These are phyloP conservation scores for Blechomonas ayalai DNA, from an alignment of 208 protist genomes.

Conservation along the genomic window DNA sequence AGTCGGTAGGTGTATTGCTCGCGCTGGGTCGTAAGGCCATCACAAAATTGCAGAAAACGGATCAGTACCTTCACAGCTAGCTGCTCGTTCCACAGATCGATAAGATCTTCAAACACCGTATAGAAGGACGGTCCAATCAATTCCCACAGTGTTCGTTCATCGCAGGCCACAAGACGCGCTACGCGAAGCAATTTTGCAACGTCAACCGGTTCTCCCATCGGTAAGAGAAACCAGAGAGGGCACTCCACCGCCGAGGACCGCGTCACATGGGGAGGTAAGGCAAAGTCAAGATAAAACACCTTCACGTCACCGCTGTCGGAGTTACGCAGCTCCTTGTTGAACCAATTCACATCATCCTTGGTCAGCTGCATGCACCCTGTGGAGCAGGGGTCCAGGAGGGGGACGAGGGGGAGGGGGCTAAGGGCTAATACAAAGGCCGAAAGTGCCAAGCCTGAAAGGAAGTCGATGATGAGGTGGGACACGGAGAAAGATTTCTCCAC, in stretches of 20 bases:
- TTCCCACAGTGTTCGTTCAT: constrained; percentile 75
- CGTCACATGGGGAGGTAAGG: no score
- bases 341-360: constrained; percentile 20
- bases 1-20: constrained; percentile 1
- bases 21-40: constrained; percentile 1
- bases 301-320: constrained; percentile 54
- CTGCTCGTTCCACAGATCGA: constrained; percentile 82
- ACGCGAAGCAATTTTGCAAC: constrained; percentile 23
- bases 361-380: constrained; percentile 9
- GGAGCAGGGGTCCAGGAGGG: no score
- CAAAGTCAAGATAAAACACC: constrained; percentile 26
- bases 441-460: no score
- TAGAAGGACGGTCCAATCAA: constrained; percentile 28
- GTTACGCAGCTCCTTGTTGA: constrained; percentile 23
- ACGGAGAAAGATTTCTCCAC: no score
- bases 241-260: no score
- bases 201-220: no score
- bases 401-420: no score
- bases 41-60: constrained; percentile 28
- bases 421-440: no score
- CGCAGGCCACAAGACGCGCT: constrained; percentile 50
- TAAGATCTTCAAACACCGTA: constrained; percentile 11
- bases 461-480: no score
- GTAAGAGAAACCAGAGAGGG: no score
- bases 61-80: constrained; percentile 65